phyloP scores from a whole-genome alignment of 2,329 filamentous ascomycete genomes.

The Seiridium unicorne region DNA sequence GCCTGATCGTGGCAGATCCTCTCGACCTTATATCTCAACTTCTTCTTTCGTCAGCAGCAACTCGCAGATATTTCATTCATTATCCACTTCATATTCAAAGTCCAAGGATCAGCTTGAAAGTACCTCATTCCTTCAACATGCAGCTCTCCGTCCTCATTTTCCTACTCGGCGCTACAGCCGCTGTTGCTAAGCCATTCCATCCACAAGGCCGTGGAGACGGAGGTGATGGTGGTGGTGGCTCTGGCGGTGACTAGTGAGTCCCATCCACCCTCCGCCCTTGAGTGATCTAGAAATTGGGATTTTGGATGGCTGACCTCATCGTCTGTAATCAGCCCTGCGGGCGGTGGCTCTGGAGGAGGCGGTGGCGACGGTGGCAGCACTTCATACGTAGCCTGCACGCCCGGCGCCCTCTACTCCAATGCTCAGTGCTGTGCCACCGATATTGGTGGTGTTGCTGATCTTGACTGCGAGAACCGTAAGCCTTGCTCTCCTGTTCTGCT shows the following conservation, averaged over 20 bases:
- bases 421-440: constrained; percentile 10
- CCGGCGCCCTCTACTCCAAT: constrained; percentile 1
- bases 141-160: neutral
- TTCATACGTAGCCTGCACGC: constrained; percentile 2
- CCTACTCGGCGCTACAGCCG: neutral
- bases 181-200: neutral
- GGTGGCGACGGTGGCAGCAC: neutral
- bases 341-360: neutral
- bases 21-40: neutral
- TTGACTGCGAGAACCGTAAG: constrained; percentile 8
- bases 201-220: neutral
- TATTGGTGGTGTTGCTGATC: constrained; percentile 5
- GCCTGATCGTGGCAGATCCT: neutral
- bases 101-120: neutral
- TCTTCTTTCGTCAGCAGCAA: neutral
- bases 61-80: neutral
- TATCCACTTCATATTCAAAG: neutral
- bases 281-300: neutral
- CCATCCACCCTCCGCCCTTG: neutral
- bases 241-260: neutral
- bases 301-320: neutral
- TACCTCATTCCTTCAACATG: neutral
- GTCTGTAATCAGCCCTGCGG: neutral
- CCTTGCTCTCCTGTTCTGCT: neutral
- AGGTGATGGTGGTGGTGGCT: neutral